Evolutionary conservation across 202 grass and related monocot genomes (phyloP).

Genomic region (Brachypodium distachyon): DNA sequence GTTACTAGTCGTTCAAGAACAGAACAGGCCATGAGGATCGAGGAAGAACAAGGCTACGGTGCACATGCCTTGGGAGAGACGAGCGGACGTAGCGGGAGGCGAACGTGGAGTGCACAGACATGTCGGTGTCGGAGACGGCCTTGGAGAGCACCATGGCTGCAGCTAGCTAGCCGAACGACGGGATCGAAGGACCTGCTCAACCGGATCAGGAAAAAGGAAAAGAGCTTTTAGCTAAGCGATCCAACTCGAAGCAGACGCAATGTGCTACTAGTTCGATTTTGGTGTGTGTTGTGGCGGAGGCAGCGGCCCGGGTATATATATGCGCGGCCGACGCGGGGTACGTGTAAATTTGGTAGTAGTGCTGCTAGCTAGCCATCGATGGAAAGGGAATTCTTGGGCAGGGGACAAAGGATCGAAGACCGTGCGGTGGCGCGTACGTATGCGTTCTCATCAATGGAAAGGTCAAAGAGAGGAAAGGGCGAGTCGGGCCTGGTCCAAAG

Average conservation of each 20-base stretch:
- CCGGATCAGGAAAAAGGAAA: too few relatives aligned
- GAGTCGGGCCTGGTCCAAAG: neutral
- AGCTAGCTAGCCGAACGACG: neutral
- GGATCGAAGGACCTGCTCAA: neutral
- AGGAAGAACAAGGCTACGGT: neutral
- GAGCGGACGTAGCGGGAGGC: constrained; percentile 68
- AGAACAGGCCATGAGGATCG: too few relatives aligned
- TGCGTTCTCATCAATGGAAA: neutral
- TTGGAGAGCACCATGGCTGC: constrained; percentile 56
- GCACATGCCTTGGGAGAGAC: constrained; percentile 56
- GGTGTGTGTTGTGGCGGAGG: neutral
- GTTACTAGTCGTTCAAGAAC: neutral
- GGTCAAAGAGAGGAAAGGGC: neutral
- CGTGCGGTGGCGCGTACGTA: neutral
- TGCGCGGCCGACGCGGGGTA: neutral
- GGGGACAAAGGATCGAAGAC: neutral
- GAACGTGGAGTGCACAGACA: constrained; percentile 78
- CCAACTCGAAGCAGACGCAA: neutral
- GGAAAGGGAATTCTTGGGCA: neutral
- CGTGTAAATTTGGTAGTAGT: neutral
- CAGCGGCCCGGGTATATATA: constrained; percentile 8
- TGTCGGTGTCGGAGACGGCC: constrained; percentile 46
- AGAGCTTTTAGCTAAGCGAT: neutral
- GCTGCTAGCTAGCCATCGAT: neutral
- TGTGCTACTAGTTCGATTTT: neutral